These are phyloP conservation scores for Bassia scoparia DNA, from an alignment of 148 eudicot species.

Conservation along the genomic window DNA sequence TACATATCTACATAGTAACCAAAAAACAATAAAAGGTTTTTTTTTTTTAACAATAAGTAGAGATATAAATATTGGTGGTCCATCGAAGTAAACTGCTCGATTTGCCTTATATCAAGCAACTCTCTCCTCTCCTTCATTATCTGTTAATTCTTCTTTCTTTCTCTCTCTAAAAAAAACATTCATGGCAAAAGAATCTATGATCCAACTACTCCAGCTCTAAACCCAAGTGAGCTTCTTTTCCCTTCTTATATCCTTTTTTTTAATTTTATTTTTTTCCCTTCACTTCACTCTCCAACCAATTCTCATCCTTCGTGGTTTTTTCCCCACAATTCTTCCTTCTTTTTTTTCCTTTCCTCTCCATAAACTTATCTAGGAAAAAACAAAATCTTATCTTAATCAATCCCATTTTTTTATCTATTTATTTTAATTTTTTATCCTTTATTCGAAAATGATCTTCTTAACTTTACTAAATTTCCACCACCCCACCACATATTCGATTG, in stretches of 20 bases:
- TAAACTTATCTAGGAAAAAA: constrained; percentile 17
- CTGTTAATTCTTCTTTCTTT: constrained; percentile 30
- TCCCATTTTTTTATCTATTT: neutral
- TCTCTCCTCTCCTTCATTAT: constrained; percentile 27
- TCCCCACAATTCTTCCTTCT: neutral
- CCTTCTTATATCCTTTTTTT: constrained; percentile 12
- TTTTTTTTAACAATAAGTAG: neutral
- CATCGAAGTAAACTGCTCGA: constrained; percentile 34
- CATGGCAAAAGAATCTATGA: constrained; percentile 68
- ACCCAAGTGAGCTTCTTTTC: constrained; percentile 63
- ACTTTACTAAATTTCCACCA: constrained; percentile 14
- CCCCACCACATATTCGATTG: constrained; percentile 17
- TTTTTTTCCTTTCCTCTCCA: constrained; percentile 1
- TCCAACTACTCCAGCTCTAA: constrained; percentile 51
- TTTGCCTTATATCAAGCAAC: constrained; percentile 94
- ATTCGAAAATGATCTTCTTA: constrained; percentile 5
- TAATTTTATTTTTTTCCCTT: constrained; percentile 4
- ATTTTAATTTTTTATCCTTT: neutral
- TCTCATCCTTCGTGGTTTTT: constrained; percentile 17
- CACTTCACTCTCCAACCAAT: constrained; percentile 18
- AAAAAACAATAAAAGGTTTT: neutral
- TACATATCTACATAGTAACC: no score
- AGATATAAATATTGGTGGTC: constrained; percentile 13
- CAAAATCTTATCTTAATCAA: constrained; percentile 21
- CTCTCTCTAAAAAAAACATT: constrained; percentile 28